phyloP scores from a whole-genome alignment of 805 yeast genomes.

The Tetrapisispora arboricola region DNA sequence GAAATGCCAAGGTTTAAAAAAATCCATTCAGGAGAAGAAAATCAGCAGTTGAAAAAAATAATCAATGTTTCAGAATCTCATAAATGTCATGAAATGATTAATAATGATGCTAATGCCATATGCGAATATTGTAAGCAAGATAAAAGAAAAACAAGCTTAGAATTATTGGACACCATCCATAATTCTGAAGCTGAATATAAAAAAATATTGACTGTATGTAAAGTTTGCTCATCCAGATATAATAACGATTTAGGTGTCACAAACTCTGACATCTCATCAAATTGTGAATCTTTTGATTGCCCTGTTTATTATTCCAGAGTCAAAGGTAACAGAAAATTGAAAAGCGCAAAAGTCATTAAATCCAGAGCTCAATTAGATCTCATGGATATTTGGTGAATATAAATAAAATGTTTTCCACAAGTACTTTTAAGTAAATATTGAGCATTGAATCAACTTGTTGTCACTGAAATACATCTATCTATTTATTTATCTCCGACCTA shows the following conservation, averaged over 20 bases:
- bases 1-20: conserved; percentile 25
- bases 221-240: conserved; percentile 27
- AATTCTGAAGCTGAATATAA: conserved; percentile 22
- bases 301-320: conserved; percentile 46
- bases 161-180: conserved; percentile 2
- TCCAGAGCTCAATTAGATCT: not conserved
- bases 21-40: conserved; percentile 1
- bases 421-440: no score
- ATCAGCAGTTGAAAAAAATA: conserved; percentile 7
- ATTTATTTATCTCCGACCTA: no score
- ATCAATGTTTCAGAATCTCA: conserved; percentile 24
- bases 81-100: conserved; percentile 19
- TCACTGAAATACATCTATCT: no score
- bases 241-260: conserved; percentile 19
- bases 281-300: conserved; percentile 58
- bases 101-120: not conserved
- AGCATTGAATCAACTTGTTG: no score
- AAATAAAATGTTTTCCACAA: no score
- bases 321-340: conserved; percentile 30
- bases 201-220: conserved; percentile 28
- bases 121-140: conserved; percentile 2
- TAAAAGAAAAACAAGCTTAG: not conserved
- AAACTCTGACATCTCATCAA: conserved; percentile 22
- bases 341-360: not conserved
- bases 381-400: not conserved